Evolutionary conservation across 2,329 filamentous ascomycete genomes (phyloP), one percentile per base, ranked within the genome.

Genomic region (Aureobasidium uvarum): DNA sequence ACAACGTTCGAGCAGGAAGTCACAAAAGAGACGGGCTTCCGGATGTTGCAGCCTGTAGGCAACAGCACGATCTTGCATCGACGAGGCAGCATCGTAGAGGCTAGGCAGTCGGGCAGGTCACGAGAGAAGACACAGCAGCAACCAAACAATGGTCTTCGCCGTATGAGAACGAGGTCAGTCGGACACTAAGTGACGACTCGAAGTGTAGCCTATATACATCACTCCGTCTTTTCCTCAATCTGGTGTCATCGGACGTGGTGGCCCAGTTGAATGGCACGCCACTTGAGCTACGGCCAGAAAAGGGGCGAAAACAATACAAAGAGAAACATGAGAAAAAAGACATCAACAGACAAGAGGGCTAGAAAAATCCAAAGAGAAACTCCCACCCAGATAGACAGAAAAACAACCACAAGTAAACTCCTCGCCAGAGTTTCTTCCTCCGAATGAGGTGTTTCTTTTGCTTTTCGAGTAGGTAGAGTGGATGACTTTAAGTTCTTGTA

Each of bases 11-110:
- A 60, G 31, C 16, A 46, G 39, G 28, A 60, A 38, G 56, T 60
- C 13, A n/a, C 56, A 1, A 46, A 48, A n/a, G 56, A 60, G 13
- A 41, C 31, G 23, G 56, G 56, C 5, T 60, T 60, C 28, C 36
- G 56, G 1, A 60, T 60, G 56, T 31, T 60, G n/a, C 55, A 59
- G 23, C 41, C 56, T 18, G 56, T 60, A 5, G 56, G 41, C 11
- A 60, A 60, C 14, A 60, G 56, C n/a, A 60, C 56, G 4, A 46
- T 60, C n/a, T 36, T 60, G 56, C 56, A 60, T 48, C 41, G 56
- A 11, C 56, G 56, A 25, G 56, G 56, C 13, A 60, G 56, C n/a
- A 41, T 48, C 14, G 43, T 60, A 2, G 56, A 60, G 39, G 56
- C 41, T 18, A 60, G 45, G 18, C 56, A 60, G 39, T 38, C 39